Percentiles rank a stretch among this genome's conserved stretches.
Evolutionary conservation across 306 rosid genomes (phyloP).

Genomic region (Ceratonia siliqua): DNA sequence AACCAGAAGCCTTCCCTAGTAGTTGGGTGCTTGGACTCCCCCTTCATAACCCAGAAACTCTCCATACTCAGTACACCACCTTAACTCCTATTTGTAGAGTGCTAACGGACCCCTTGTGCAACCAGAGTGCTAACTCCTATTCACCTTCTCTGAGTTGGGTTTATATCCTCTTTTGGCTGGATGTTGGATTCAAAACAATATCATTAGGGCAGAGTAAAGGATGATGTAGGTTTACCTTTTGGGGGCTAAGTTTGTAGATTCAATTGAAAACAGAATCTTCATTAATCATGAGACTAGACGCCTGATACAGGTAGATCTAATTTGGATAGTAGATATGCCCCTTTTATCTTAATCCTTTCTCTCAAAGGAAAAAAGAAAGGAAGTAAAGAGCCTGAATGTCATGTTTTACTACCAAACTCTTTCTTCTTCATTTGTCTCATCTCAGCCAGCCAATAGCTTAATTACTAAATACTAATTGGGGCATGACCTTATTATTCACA

Average conservation of each 20-base stretch:
- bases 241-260: not conserved
- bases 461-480: not conserved
- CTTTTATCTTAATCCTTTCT: conserved; percentile 4
- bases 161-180: conserved; percentile 8
- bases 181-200: conserved; percentile 5
- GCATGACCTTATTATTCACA: not conserved
- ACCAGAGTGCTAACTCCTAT: no score
- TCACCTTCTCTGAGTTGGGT: not conserved
- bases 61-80: no score
- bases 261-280: not conserved
- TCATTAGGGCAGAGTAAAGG: not conserved
- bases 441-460: not conserved
- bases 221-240: conserved; percentile 9
- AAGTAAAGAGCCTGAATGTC: conserved; percentile 3
- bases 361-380: not conserved
- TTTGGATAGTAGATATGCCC: conserved; percentile 20
- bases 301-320: conserved; percentile 1
- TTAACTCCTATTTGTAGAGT: no score
- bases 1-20: no score
- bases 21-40: no score
- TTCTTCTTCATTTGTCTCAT: not conserved
- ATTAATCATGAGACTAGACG: not conserved
- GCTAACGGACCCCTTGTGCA: no score
- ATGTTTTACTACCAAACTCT: not conserved
- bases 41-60: no score